phyloP scores from a whole-genome alignment of 2,329 filamentous ascomycete genomes.

The Colletotrichum sp. region DNA sequence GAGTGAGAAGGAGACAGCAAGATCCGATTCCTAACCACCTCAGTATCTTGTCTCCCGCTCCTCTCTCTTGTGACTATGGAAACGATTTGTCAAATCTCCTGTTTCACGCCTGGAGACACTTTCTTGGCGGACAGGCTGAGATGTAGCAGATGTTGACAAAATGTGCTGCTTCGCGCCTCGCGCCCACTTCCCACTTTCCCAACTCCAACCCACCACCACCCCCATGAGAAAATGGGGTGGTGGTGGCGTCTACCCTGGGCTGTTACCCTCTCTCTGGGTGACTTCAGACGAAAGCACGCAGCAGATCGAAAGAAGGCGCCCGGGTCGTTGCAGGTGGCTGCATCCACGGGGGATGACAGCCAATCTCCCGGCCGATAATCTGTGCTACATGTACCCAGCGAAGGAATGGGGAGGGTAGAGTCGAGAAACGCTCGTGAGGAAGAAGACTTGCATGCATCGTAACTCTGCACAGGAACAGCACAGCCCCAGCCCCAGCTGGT shows the following conservation, averaged over 20 bases:
- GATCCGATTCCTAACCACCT: neutral
- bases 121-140: conserved; percentile 16
- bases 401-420: too few relatives aligned
- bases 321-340: conserved; percentile 17
- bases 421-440: neutral
- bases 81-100: conserved; percentile 9
- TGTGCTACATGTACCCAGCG: neutral
- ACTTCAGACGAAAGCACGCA: conserved; percentile 16
- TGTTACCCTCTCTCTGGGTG: neutral
- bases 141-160: neutral
- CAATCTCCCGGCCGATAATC: conserved; percentile 7
- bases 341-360: conserved; percentile 1
- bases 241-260: neutral
- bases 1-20: neutral
- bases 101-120: conserved; percentile 19
- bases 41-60: too few relatives aligned
- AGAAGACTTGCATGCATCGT: neutral
- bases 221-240: neutral
- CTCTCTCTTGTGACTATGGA: neutral
- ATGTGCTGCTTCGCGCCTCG: neutral
- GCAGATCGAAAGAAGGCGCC: neutral
- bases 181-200: neutral
- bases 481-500: neutral
- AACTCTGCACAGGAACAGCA: neutral
- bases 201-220: neutral